Evolutionary conservation across 768 basidiomycete genomes (phyloP).

Genomic region (Rhodosporidiobolus sp.): DNA sequence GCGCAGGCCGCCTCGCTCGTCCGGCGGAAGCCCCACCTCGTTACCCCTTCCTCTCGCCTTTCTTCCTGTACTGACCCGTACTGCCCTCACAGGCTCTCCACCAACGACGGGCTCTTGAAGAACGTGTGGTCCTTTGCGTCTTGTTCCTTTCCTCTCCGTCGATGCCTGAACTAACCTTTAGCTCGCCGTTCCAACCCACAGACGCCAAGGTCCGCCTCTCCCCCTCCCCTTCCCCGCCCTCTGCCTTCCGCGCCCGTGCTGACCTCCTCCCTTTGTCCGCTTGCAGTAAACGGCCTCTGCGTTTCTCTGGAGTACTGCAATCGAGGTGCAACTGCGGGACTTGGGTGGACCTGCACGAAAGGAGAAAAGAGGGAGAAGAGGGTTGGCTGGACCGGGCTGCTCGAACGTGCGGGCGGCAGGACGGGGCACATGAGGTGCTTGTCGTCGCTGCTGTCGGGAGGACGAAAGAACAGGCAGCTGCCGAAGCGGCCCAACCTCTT

Average conservation of each 20-base stretch:
- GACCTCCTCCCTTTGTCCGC: too few relatives aligned
- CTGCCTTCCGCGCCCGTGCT: too few relatives aligned
- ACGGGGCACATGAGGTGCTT: too few relatives aligned
- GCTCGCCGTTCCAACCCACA: slow-evolving; percentile 40
- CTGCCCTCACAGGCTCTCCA: slow-evolving; percentile 62
- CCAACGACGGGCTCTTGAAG: slow-evolving; percentile 84
- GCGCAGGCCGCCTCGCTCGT: too few relatives aligned
- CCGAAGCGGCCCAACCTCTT: too few relatives aligned
- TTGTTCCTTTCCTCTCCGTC: neutral
- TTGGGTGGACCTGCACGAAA: neutral
- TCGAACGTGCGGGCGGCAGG: neutral
- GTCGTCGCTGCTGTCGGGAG: too few relatives aligned
- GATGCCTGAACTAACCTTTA: too few relatives aligned
- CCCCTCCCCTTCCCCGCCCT: neutral
- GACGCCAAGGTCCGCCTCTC: slow-evolving; percentile 5
- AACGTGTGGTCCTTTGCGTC: too few relatives aligned
- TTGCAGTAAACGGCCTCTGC: neutral
- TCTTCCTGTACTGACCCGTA: neutral
- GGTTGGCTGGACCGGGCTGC: neutral
- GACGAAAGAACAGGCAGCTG: too few relatives aligned
- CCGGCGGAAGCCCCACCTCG: too few relatives aligned
- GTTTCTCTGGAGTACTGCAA: neutral
- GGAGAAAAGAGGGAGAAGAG: neutral
- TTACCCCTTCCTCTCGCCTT: neutral
- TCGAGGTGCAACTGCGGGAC: neutral